These are phyloP conservation scores for Melanogaster broomeanus DNA, from an alignment of 768 basidiomycete genomes.

Conservation along the genomic window DNA sequence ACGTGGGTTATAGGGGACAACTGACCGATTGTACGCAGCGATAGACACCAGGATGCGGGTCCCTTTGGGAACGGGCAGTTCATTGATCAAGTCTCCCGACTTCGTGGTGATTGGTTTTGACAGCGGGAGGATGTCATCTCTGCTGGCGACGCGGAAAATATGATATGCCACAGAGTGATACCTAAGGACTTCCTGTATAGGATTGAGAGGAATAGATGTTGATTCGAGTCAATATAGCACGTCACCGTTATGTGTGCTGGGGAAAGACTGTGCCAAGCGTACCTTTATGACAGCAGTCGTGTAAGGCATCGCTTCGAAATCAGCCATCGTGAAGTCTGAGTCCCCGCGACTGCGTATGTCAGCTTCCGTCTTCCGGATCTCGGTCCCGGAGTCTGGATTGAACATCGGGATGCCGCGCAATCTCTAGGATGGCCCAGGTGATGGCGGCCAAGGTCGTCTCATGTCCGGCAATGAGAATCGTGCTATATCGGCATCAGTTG, in stretches of 20 bases:
- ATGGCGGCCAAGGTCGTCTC: slow-evolving; percentile 63
- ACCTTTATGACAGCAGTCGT: slow-evolving; percentile 49
- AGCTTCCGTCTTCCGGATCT: slow-evolving; percentile 38
- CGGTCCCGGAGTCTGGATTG: slow-evolving; percentile 64
- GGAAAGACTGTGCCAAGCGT: not conserved
- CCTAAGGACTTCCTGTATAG: slow-evolving; percentile 45
- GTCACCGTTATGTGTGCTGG: not conserved
- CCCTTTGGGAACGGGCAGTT: slow-evolving; percentile 52
- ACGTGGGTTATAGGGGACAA: not conserved
- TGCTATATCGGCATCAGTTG: slow-evolving; percentile 29
- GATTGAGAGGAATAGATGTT: too few relatives aligned
- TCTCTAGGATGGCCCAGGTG: slow-evolving; percentile 63
- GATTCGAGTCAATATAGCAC: not conserved
- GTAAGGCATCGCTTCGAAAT: slow-evolving; percentile 54
- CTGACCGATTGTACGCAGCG: slow-evolving; percentile 55
- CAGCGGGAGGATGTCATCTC: slow-evolving; percentile 62
- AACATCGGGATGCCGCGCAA: slow-evolving; percentile 58
- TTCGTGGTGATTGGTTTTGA: slow-evolving; percentile 50
- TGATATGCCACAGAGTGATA: slow-evolving; percentile 52
- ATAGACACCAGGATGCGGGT: slow-evolving; percentile 54
- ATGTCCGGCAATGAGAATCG: slow-evolving; percentile 51
- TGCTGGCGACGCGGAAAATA: slow-evolving; percentile 50
- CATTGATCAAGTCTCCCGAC: slow-evolving; percentile 43
- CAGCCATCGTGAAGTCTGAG: slow-evolving; percentile 38
- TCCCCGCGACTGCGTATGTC: slow-evolving; percentile 38